These are phyloP conservation scores for Seiridium unicorne DNA, from an alignment of 2,329 filamentous ascomycete genomes.

Conservation along the genomic window DNA sequence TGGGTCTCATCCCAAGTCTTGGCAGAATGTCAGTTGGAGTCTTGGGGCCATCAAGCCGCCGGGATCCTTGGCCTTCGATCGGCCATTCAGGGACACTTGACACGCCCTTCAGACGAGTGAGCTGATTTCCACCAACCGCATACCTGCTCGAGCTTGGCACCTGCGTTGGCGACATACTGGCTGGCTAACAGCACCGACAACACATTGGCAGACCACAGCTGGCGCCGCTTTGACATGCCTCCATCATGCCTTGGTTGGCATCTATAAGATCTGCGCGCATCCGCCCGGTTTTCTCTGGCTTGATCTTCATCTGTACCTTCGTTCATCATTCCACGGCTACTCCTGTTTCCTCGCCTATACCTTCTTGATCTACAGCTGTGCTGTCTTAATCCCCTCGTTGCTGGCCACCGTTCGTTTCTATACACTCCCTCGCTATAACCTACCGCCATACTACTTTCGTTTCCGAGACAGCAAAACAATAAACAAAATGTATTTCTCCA, in stretches of 20 bases:
- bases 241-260: background rate
- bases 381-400: conserved; percentile 9
- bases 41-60: background rate
- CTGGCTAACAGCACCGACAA: background rate
- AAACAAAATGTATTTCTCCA: conserved; percentile 36
- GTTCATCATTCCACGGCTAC: conserved; percentile 2
- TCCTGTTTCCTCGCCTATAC: background rate
- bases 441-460: background rate
- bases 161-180: background rate
- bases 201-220: background rate
- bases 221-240: background rate
- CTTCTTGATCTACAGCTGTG: conserved; percentile 9
- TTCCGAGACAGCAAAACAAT: background rate
- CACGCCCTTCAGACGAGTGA: conserved; percentile 1
- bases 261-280: conserved; percentile 7
- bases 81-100: background rate
- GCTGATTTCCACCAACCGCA: conserved; percentile 1
- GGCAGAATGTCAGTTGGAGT: background rate
- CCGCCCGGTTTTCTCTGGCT: background rate
- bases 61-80: background rate
- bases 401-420: conserved; percentile 7
- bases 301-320: conserved; percentile 8
- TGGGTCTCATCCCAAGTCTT: background rate
- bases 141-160: background rate
- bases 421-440: background rate